Conservation (phyloP, 129 eudicot species). For the Tagetes erecta region DNA sequence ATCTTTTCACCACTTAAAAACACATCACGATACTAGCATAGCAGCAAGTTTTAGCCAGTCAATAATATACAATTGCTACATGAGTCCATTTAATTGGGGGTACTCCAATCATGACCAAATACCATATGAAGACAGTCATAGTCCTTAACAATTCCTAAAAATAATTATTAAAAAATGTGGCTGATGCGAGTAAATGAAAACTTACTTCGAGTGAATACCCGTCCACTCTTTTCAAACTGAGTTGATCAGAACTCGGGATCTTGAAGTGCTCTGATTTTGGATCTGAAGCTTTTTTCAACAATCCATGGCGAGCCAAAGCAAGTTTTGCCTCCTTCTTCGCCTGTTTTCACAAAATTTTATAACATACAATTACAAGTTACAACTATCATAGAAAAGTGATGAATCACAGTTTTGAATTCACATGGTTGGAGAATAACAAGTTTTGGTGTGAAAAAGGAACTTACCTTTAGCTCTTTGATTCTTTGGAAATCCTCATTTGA, state of each 20-base stretch:
- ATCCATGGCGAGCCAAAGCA: slow-evolving; percentile 67
- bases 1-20: neutral
- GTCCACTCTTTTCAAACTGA: slow-evolving; percentile 77
- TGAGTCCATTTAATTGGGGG: neutral
- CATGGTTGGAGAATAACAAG: neutral
- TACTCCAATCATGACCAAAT: neutral
- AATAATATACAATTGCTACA: neutral
- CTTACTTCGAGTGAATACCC: slow-evolving; percentile 73
- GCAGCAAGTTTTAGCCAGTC: neutral
- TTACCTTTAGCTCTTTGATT: slow-evolving; percentile 74
- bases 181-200: slow-evolving; percentile 10
- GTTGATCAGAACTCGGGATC: slow-evolving; percentile 76
- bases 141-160: neutral
- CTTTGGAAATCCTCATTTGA: slow-evolving; percentile 91
- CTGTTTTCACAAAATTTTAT: slow-evolving; percentile 35
- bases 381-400: neutral
- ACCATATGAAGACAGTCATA: neutral
- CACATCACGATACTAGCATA: slow-evolving; percentile 8
- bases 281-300: slow-evolving; percentile 51
- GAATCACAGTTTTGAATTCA: neutral
- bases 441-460: slow-evolving; percentile 12
- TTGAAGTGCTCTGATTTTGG: slow-evolving; percentile 52
- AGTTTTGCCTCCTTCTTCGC: slow-evolving; percentile 73
- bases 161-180: neutral
- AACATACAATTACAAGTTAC: neutral